phyloP scores from a whole-genome alignment of 257 asterid species.

The Solanum chmielewskii region DNA sequence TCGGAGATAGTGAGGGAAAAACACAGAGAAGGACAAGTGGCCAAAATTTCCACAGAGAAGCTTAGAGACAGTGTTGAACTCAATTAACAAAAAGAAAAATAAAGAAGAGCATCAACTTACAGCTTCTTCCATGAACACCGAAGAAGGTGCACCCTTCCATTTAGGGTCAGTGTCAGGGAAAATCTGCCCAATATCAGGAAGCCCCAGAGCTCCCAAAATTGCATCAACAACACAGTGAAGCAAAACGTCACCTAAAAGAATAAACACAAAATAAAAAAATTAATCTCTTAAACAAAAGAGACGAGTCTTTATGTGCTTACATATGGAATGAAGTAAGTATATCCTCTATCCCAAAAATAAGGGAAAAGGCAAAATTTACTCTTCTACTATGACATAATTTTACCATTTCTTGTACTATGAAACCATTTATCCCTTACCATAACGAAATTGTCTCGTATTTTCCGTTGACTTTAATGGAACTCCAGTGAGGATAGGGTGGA shows the following conservation, averaged over 20 bases:
- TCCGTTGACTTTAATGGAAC: neutral
- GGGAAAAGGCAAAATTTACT: neutral
- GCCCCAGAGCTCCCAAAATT: constrained; percentile 87
- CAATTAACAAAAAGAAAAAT: neutral
- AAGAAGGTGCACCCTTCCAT: constrained; percentile 94
- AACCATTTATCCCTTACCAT: neutral
- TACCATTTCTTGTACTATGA: neutral
- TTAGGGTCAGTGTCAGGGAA: constrained; percentile 95
- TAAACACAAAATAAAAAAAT: neutral
- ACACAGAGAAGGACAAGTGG: neutral
- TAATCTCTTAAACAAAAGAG: neutral
- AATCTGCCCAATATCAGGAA: constrained; percentile 91
- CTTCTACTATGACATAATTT: neutral
- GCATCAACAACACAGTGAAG: constrained; percentile 98
- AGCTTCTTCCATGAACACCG: constrained; percentile 76
- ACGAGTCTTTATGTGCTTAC: neutral
- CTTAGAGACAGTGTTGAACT: neutral
- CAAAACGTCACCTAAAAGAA: constrained; percentile 72
- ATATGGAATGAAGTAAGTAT: neutral
- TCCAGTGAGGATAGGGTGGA: neutral
- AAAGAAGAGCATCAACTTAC: constrained; percentile 29
- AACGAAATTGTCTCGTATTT: neutral
- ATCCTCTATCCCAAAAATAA: neutral
- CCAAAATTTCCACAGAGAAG: neutral
- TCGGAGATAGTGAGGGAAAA: neutral